phyloP scores from a whole-genome alignment of 257 asterid genomes.

The Lavandula angustifolia region DNA sequence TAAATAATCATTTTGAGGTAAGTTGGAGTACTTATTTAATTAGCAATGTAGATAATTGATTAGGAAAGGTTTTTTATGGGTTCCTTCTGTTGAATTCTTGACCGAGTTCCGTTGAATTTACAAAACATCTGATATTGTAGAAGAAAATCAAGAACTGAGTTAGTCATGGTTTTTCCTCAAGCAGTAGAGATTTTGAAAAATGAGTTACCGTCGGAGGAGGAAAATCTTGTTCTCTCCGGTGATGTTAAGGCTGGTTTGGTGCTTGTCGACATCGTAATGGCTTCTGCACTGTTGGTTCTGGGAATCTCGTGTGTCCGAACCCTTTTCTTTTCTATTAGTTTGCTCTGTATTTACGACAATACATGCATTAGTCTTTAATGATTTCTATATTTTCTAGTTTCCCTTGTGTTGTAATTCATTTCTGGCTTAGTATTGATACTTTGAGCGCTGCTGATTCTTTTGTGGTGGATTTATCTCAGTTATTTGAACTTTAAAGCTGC shows the following conservation, averaged over 20 bases:
- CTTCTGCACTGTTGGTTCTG: conserved; percentile 94
- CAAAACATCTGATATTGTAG: too few species aligned
- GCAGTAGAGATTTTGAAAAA: conserved; percentile 45
- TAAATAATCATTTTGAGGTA: too few species aligned
- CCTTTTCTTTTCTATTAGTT: background rate
- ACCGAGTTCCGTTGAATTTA: too few species aligned
- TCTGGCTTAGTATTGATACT: too few species aligned
- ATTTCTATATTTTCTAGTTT: background rate
- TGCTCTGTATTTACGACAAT: background rate
- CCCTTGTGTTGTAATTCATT: too few species aligned
- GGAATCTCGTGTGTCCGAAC: conserved; percentile 72
- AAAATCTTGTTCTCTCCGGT: conserved; percentile 51
- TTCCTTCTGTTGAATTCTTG: too few species aligned
- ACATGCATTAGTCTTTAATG: background rate
- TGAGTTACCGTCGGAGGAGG: conserved; percentile 68
- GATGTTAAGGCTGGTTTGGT: conserved; percentile 67
- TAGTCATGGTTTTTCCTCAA: conserved; percentile 36
- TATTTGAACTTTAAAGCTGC: too few species aligned
- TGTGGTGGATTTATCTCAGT: conserved; percentile 11
- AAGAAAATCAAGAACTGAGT: too few species aligned
- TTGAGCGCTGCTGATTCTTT: too few species aligned
- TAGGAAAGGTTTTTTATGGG: too few species aligned
- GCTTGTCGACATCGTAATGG: conserved; percentile 85
- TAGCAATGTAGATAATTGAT: too few species aligned
- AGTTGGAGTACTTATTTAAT: too few species aligned